Evolutionary conservation across 2,329 filamentous ascomycete species (phyloP), one percentile per base, ranked within the genome.

Genomic region (Ascocoryne sarcoides): DNA sequence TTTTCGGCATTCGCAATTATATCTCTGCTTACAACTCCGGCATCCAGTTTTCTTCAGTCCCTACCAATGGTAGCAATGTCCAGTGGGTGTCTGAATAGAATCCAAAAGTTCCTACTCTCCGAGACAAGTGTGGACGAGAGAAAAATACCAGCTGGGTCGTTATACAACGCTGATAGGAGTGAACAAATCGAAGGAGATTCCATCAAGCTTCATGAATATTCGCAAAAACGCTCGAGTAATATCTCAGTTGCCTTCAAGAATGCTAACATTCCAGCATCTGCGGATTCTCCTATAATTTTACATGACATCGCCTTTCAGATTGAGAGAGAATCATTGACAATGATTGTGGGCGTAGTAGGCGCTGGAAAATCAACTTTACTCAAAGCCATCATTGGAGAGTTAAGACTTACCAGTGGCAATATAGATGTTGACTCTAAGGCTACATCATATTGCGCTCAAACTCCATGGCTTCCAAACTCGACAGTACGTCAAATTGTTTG

Each of bases 371-470:
- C 50, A 2, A 49, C 48, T 4, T 34, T 56, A 15, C 18, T 56
- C 15, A 47, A 57, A 42, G 41, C 50, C n/a, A 38, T 60, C 18
- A 44, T 58, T 9, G 54, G 55, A 4, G 53, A 53, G 28, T 44
- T 48, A 7, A 33, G 29, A 14, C 42, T 30, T 32, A 36, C 35
- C 12, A 21, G 12, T 23, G 47, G 47, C 2, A 29, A 33, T 1
- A 45, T 49, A 10, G 30, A 17, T 23, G 31, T 34, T 7, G 12
- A 18, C 12, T 37, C 33, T 3, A 35, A 34, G 18, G 40, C 26
- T 10, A 39, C 64, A 4, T 65, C 61, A 1, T 70, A 66, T 44
- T 69, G 66, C 42, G 60, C 62, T 34, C 68, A 71, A 42, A 55
- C 51, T 0, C 61, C 67, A 0, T 71, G 67, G 65, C 58, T 70